Percentiles rank a stretch among this genome's conserved stretches.
Evolutionary conservation across 2,329 filamentous ascomycete genomes (phyloP).

Genomic region (Ophiosphaerella herpotricha): DNA sequence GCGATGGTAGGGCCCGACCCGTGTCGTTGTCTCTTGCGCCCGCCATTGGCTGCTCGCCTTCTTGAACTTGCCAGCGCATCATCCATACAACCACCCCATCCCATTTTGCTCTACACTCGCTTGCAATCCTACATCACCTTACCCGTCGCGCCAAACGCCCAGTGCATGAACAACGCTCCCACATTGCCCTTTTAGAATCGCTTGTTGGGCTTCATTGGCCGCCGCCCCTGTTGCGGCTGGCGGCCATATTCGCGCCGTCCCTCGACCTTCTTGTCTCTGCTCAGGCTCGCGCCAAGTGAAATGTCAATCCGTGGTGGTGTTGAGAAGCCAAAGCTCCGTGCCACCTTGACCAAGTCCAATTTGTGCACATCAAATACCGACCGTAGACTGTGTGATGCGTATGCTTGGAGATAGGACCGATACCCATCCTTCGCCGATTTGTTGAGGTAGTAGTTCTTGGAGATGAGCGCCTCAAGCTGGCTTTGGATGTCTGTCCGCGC

Average conservation of each 20-base stretch:
- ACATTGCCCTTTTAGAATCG: conserved; percentile 16
- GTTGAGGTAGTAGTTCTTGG: conserved; percentile 95
- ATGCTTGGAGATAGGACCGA: conserved; percentile 90
- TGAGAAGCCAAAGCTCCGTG: conserved; percentile 80
- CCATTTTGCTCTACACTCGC: not conserved
- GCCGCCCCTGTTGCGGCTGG: conserved; percentile 67
- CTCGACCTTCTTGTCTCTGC: conserved; percentile 68
- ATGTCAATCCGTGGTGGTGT: conserved; percentile 80
- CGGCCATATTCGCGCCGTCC: conserved; percentile 75
- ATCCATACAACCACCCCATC: conserved; percentile 15
- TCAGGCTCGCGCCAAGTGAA: conserved; percentile 75
- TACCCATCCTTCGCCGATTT: conserved; percentile 79
- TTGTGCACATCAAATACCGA: conserved; percentile 86
- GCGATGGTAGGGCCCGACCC: conserved; percentile 14
- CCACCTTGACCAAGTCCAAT: conserved; percentile 80
- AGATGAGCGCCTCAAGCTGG: conserved; percentile 91
- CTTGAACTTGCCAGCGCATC: conserved; percentile 36
- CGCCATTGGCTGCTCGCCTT: conserved; percentile 16
- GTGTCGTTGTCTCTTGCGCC: conserved; percentile 4
- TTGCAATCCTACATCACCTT: conserved; percentile 1
- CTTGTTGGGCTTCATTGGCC: conserved; percentile 56
- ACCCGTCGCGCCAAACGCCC: conserved; percentile 19
- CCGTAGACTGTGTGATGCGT: conserved; percentile 81
- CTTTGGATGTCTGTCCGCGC: conserved; percentile 58
- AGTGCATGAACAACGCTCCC: conserved; percentile 5